phyloP scores from a whole-genome alignment of 116 monocot species.

The Posidonia oceanica region DNA sequence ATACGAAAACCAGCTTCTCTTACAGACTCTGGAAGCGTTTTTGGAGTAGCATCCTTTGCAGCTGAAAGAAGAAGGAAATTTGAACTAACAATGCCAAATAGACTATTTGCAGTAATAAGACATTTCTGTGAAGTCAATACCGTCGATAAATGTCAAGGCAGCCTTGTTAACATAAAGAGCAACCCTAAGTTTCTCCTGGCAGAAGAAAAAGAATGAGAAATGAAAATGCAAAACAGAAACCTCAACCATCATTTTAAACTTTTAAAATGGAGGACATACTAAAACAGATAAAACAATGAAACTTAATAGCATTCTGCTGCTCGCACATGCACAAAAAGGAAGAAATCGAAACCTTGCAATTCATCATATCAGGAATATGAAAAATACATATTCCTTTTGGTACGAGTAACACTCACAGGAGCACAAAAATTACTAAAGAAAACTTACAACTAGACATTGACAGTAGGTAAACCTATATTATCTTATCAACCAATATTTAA shows the following conservation, averaged over 20 bases:
- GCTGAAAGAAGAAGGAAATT: conserved; percentile 11
- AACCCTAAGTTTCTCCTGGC: conserved; percentile 53
- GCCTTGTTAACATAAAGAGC: conserved; percentile 55
- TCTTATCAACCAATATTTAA: no score
- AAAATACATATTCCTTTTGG: background rate
- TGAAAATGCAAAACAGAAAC: background rate
- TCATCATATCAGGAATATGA: background rate
- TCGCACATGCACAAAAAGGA: background rate
- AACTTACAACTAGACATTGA: no score
- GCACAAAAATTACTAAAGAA: no score
- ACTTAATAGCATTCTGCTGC: no score
- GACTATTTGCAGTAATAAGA: background rate
- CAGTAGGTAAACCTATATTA: no score
- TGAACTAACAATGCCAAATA: background rate
- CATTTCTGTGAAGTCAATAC: conserved; percentile 8
- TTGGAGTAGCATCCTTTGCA: conserved; percentile 5
- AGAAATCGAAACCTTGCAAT: background rate
- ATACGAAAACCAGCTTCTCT: conserved; percentile 41
- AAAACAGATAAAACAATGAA: background rate
- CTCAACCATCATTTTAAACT: background rate
- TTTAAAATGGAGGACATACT: background rate
- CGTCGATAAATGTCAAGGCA: conserved; percentile 54
- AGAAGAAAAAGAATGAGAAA: background rate
- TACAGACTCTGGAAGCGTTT: conserved; percentile 16
- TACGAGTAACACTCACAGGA: background rate